These are phyloP conservation scores for Chlamydomonas sphaeroides DNA, from an alignment of 139 green algal genomes.

Conservation along the genomic window DNA sequence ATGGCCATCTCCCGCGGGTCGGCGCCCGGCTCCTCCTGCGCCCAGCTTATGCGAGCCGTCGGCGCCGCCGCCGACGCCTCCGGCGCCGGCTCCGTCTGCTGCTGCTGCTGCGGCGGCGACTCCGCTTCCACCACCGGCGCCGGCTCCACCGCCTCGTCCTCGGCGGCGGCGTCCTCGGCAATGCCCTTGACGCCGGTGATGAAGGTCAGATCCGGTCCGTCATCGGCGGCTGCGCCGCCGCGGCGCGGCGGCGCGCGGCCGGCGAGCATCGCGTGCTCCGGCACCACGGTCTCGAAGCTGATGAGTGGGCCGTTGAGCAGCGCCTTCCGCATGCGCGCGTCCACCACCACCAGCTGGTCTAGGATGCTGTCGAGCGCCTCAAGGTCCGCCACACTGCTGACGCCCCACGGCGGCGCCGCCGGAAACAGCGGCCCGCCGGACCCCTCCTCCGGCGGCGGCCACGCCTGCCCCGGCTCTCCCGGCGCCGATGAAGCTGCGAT, in stretches of 20 bases:
- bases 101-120: neutral
- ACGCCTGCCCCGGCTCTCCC: neutral
- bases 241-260: neutral
- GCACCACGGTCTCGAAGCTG: slow-evolving; percentile 58
- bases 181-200: slow-evolving; percentile 46
- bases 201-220: slow-evolving; percentile 45
- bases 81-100: neutral
- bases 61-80: neutral
- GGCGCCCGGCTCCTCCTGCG: neutral
- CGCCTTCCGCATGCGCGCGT: slow-evolving; percentile 51
- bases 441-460: no score
- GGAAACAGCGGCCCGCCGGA: neutral
- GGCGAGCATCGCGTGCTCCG: slow-evolving; percentile 20
- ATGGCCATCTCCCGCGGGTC: neutral
- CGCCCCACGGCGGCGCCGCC: slow-evolving; percentile 14
- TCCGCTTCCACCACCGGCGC: no score
- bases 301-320: slow-evolving; percentile 54
- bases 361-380: slow-evolving; percentile 59
- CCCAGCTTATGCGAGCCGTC: neutral
- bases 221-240: neutral
- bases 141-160: neutral
- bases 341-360: slow-evolving; percentile 54
- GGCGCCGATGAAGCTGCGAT: no score
- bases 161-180: slow-evolving; percentile 29
- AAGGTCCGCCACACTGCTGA: slow-evolving; percentile 51